Conservation (phyloP, 2,329 filamentous ascomycete genomes). For the Arthrobotrys pseudoclavata region DNA sequence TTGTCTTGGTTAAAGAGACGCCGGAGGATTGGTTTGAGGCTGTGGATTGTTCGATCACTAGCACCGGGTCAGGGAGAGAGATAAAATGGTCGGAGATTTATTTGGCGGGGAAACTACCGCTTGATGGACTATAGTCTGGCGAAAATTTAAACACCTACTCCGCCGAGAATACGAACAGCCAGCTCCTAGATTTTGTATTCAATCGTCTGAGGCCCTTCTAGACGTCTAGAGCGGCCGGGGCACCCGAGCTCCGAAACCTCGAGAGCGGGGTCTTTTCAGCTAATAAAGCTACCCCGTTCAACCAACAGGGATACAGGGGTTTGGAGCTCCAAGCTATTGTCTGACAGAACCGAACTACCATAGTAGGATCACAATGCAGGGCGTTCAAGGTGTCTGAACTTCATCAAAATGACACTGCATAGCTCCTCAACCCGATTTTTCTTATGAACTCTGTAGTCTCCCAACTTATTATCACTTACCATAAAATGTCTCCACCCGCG, state of each 20-base stretch:
- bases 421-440: no score
- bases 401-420: no score
- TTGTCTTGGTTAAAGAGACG: background rate
- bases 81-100: background rate
- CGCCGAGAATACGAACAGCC: background rate
- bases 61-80: background rate
- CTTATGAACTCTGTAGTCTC: no score
- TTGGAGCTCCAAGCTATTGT: background rate
- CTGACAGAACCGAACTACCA: background rate
- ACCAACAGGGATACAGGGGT: background rate
- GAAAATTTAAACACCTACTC: background rate
- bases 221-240: no score
- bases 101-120: background rate
- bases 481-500: background rate
- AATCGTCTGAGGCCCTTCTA: no score
- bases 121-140: conserved; percentile 1
- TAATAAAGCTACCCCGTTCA: background rate
- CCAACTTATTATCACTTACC: background rate
- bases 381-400: background rate
- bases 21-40: background rate
- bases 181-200: background rate
- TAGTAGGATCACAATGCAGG: background rate
- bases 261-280: background rate
- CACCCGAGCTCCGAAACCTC: no score
- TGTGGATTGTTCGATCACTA: background rate